Evolutionary conservation across 208 protist species (phyloP).

Genomic region (Novymonas esmeraldas): DNA sequence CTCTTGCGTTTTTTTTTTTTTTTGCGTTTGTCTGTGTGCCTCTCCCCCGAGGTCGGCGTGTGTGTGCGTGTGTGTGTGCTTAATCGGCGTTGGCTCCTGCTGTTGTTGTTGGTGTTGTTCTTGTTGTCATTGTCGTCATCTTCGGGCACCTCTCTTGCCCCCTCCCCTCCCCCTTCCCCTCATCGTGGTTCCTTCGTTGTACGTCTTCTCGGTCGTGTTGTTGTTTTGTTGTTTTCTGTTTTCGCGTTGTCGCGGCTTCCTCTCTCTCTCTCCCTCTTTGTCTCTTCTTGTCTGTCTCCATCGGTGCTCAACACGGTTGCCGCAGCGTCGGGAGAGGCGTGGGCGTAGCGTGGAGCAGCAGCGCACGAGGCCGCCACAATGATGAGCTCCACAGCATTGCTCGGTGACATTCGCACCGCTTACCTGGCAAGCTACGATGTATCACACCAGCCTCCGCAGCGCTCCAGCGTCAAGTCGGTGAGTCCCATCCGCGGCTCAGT

Average conservation of each 20-base stretch:
- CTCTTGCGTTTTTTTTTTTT: background rate
- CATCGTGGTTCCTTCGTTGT: no score
- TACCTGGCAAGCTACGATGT: conserved; percentile 3
- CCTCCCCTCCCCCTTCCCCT: no score
- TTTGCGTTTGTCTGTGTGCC: background rate
- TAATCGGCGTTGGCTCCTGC: background rate
- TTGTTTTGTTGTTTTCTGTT: background rate
- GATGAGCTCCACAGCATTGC: conserved; percentile 1
- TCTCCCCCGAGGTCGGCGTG: no score
- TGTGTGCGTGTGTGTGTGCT: background rate
- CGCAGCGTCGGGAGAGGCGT: background rate
- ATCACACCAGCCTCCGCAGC: no score
- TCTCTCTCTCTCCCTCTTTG: background rate
- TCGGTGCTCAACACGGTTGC: no score
- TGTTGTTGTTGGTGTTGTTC: background rate
- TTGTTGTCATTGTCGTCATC: background rate
- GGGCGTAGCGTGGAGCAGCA: no score
- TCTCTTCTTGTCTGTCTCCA: background rate
- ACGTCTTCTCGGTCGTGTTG: no score
- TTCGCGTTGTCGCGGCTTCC: background rate
- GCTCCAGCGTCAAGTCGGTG: background rate
- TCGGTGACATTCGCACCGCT: conserved; percentile 8
- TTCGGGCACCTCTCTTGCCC: no score
- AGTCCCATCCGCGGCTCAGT: background rate
- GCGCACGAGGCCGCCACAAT: no score